Percentiles rank a stretch among this genome's conserved stretches.
These are phyloP conservation scores for Phyllosticta citrichinensis DNA, from an alignment of 2,329 filamentous ascomycete genomes.

Conservation along the genomic window DNA sequence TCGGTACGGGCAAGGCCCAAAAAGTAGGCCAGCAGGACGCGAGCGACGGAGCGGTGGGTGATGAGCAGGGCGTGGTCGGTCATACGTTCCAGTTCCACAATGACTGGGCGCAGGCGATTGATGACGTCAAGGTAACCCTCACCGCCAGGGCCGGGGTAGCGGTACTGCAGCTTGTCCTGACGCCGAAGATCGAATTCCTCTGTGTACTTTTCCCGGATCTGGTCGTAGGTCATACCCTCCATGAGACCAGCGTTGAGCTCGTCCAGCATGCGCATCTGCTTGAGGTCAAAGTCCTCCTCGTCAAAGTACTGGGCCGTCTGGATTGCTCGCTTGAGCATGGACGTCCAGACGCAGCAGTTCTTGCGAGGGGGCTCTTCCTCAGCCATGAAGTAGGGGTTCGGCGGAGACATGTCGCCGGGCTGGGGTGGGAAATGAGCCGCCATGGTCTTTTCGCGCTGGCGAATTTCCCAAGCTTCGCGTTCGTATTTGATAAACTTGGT, in stretches of 20 bases:
- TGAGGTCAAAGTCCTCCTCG: constrained; percentile 86
- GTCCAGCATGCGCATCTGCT: constrained; percentile 96
- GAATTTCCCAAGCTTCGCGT: constrained; percentile 69
- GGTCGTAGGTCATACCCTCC: constrained; percentile 89
- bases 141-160: constrained; percentile 89
- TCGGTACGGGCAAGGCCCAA: constrained; percentile 83
- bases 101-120: constrained; percentile 87
- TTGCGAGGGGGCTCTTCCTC: constrained; percentile 52
- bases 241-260: constrained; percentile 89
- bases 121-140: constrained; percentile 97
- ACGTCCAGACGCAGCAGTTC: constrained; percentile 97
- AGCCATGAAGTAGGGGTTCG: constrained; percentile 68
- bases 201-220: constrained; percentile 69
- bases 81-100: constrained; percentile 93
- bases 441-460: constrained; percentile 68
- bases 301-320: constrained; percentile 86
- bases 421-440: constrained; percentile 78
- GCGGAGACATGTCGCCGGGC: constrained; percentile 85
- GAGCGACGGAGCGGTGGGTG: constrained; percentile 82
- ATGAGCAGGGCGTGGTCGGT: constrained; percentile 91
- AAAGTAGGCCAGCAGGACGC: constrained; percentile 93
- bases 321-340: constrained; percentile 84
- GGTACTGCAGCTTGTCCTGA: constrained; percentile 85
- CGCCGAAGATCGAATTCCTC: constrained; percentile 75
- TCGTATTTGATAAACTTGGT: constrained; percentile 76